phyloP scores from a whole-genome alignment of 306 rosid species.

The Prunus campanulata region DNA sequence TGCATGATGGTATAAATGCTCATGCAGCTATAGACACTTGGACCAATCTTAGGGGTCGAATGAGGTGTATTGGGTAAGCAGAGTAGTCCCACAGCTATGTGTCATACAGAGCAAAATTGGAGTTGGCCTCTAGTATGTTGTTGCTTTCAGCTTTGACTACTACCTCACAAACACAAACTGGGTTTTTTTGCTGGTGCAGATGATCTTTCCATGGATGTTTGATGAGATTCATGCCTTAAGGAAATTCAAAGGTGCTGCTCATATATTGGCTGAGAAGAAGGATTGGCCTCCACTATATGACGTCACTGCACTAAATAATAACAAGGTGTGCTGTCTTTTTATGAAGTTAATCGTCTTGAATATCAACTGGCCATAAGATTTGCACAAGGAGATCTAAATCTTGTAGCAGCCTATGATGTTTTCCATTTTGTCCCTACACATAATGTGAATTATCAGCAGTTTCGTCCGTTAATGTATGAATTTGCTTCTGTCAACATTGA shows the following conservation, averaged over 20 bases:
- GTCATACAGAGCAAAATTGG: not conserved
- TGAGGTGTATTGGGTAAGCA: not conserved
- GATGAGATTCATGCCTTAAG: slow-evolving; percentile 86
- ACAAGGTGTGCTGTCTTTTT: slow-evolving; percentile 51
- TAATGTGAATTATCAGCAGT: not conserved
- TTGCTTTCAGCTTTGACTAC: not conserved
- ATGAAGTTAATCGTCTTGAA: slow-evolving; percentile 1
- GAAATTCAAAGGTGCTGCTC: slow-evolving; percentile 70
- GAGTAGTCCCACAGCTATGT: not conserved
- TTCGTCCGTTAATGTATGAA: not conserved
- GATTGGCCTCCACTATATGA: slow-evolving; percentile 84
- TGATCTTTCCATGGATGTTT: slow-evolving; percentile 97
- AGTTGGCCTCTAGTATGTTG: not conserved
- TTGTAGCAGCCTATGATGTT: not conserved
- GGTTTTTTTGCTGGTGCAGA: slow-evolving; percentile 44
- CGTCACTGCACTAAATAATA: slow-evolving; percentile 53
- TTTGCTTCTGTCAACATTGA: slow-evolving; percentile 11
- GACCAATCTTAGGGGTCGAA: not conserved
- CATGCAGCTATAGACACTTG: not conserved
- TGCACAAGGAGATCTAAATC: not conserved
- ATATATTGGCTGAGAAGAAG: slow-evolving; percentile 70
- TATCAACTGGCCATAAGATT: not conserved
- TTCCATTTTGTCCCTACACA: not conserved
- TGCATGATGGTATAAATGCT: not conserved
- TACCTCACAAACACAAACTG: not conserved